Evolutionary conservation across 2,329 filamentous ascomycete genomes (phyloP).

Genomic region (Fusarium decemcellulare): DNA sequence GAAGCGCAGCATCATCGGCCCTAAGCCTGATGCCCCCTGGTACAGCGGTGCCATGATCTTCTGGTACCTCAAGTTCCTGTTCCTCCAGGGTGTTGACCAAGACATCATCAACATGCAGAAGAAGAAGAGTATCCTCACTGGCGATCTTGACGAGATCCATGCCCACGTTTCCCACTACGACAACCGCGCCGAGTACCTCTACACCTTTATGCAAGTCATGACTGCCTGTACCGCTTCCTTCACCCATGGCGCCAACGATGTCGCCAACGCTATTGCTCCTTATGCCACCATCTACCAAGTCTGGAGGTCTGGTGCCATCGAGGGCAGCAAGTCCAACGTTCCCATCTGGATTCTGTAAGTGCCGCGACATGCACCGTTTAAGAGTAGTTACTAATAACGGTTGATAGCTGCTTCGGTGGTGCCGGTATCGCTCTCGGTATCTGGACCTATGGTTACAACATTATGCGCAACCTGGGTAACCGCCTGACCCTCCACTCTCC

Average conservation of each 20-base stretch:
- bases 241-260: slow-evolving; percentile 77
- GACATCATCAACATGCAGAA: slow-evolving; percentile 47
- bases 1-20: slow-evolving; percentile 36
- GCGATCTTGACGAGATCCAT: slow-evolving; percentile 68
- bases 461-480: slow-evolving; percentile 75
- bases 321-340: slow-evolving; percentile 61
- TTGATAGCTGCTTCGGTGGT: slow-evolving; percentile 61
- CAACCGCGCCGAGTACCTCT: slow-evolving; percentile 70
- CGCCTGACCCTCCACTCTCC: slow-evolving; percentile 74
- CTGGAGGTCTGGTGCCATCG: slow-evolving; percentile 65
- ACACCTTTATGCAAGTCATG: slow-evolving; percentile 72
- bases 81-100: slow-evolving; percentile 46
- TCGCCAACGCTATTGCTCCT: slow-evolving; percentile 74
- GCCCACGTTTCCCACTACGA: slow-evolving; percentile 71
- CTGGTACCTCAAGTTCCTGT: slow-evolving; percentile 44
- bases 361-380: rapidly evolving
- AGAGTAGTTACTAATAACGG: slow-evolving; percentile 6
- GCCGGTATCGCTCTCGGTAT: slow-evolving; percentile 68
- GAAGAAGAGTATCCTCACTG: slow-evolving; percentile 64
- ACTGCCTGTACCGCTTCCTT: slow-evolving; percentile 76
- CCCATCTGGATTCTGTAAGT: slow-evolving; percentile 71
- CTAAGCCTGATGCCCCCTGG: slow-evolving; percentile 35
- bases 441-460: slow-evolving; percentile 76
- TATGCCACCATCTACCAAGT: slow-evolving; percentile 75
- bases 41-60: slow-evolving; percentile 33